Evolutionary conservation across 345 rosid genomes (phyloP), one percentile per base, ranked within the genome.

Genomic region (Eucalyptus dawsonii): DNA sequence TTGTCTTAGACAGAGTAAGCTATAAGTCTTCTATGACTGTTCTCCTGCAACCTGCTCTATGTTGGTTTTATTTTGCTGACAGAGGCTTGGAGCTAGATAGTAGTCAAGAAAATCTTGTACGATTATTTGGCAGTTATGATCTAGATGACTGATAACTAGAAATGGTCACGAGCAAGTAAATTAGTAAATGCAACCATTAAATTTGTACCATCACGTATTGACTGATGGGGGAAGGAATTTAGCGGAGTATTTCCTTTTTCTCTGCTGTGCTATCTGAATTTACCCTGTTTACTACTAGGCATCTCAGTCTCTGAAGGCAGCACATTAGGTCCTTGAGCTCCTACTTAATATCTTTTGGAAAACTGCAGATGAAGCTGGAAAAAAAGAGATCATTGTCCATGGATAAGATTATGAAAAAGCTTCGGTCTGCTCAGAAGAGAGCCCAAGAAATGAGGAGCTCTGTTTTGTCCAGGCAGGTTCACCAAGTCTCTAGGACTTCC

Each of bases 401-500:
- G 97, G 98, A 96, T 89, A 98, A 94, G 91, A 98, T 98, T 87
- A 95, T 96, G 99, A 95, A 94, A 88, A 98, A 95, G 92, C 95
- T 98, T 88, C 94, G 92, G 92, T 94, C 96, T 87, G 98, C 99
- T 87, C 98, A 97, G 90, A 97, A 95, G 95, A 97, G 91, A 94
- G 99, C 99, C n/a, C 96, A 97, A 87, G 96, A 94, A 87, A 96
- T 98, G 99, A 92, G 99, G 91, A 95, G 95, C 91, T 95, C 96
- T 2, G 94, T 93, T n/a, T 90, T 94, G 90, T 90, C 97, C 67
- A 93, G 91, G 92, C 93, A 93, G 88, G 89, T 92, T 53, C 91
- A 90, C 86, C 93, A 92, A 89, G 94, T 90, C 89, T 90, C 96
- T 90, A 89, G 88, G 89, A 89, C 93, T 90, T 91, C 95, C 5